Conservation (phyloP, 257 asterid genomes). For the Orobanche coerulescens region DNA sequence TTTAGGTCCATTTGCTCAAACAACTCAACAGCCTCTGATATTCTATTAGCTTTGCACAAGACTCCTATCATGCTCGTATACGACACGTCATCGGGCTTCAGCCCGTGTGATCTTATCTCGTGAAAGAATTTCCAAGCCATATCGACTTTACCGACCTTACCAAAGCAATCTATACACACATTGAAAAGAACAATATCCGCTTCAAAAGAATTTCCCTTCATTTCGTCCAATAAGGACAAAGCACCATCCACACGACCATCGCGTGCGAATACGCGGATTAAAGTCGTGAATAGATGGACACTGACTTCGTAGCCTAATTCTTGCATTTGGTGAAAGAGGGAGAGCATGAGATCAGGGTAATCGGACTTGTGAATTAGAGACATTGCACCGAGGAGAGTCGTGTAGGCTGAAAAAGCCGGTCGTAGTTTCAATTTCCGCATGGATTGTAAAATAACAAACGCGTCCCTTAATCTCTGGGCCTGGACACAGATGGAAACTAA, state of each 20-base stretch:
- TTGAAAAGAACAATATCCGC: constrained; percentile 90
- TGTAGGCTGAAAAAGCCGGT: constrained; percentile 92
- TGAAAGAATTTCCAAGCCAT: constrained; percentile 97
- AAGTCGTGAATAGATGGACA: constrained; percentile 75
- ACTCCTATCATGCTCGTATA: constrained; percentile 92
- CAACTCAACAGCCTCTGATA: constrained; percentile 71
- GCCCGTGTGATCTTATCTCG: constrained; percentile 64
- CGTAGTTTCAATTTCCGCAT: constrained; percentile 77
- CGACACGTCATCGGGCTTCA: constrained; percentile 76
- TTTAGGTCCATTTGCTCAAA: constrained; percentile 79
- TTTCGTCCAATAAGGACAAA: constrained; percentile 69
- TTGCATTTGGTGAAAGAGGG: constrained; percentile 81
- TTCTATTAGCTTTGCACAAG: constrained; percentile 59
- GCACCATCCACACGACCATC: constrained; percentile 87
- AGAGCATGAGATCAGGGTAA: constrained; percentile 69
- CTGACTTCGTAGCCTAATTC: constrained; percentile 87
- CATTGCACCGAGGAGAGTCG: constrained; percentile 86
- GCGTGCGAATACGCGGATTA: constrained; percentile 73
- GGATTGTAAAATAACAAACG: constrained; percentile 60
- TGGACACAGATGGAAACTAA: constrained; percentile 48
- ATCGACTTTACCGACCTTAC: constrained; percentile 85
- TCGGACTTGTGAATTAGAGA: constrained; percentile 40
- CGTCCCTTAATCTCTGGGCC: constrained; percentile 50
- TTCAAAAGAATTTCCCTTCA: constrained; percentile 69
- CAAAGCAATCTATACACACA: constrained; percentile 86